These are phyloP conservation scores for Cutaneotrichosporon sp. DNA, from an alignment of 1,284 basidiomycete genomes.

Conservation along the genomic window DNA sequence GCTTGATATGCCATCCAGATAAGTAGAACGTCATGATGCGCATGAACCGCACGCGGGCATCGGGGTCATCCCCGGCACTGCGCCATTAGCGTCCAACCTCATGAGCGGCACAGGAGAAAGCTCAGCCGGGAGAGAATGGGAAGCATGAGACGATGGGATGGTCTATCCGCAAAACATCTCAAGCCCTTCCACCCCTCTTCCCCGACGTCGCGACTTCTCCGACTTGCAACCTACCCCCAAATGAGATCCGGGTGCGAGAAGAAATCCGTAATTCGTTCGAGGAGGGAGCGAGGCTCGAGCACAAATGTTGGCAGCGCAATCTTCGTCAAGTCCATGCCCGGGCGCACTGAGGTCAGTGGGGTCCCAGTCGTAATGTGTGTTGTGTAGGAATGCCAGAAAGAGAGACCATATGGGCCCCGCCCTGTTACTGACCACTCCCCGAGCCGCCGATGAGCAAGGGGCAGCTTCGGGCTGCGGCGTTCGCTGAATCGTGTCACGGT, in stretches of 20 bases:
- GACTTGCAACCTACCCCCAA: constrained; percentile 56
- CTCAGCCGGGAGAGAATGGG: not conserved
- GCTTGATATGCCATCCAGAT: constrained; percentile 99
- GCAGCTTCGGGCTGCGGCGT: too few relatives aligned
- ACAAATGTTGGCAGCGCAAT: constrained; percentile 94
- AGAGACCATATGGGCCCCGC: too few relatives aligned
- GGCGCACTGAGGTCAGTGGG: constrained; percentile 59
- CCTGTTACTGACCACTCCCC: too few relatives aligned
- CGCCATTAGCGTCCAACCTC: too few relatives aligned
- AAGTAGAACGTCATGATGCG: constrained; percentile 91
- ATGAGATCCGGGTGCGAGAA: constrained; percentile 98
- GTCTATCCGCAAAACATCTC: not conserved
- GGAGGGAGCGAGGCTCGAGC: constrained; percentile 79
- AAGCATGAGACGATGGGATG: not conserved
- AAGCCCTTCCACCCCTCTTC: not conserved
- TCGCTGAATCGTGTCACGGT: too few relatives aligned
- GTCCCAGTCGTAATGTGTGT: not conserved
- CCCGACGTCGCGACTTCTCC: too few relatives aligned
- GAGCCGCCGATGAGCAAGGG: too few relatives aligned
- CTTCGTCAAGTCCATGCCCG: constrained; percentile 90
- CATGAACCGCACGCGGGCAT: constrained; percentile 87
- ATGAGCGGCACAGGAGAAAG: not conserved
- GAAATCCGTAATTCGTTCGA: constrained; percentile 97
- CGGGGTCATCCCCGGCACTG: constrained; percentile 49
- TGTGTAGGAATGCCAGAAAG: not conserved